Evolutionary conservation across 2,329 filamentous ascomycete species (phyloP).

Genomic region (Colletotrichum somersetense): DNA sequence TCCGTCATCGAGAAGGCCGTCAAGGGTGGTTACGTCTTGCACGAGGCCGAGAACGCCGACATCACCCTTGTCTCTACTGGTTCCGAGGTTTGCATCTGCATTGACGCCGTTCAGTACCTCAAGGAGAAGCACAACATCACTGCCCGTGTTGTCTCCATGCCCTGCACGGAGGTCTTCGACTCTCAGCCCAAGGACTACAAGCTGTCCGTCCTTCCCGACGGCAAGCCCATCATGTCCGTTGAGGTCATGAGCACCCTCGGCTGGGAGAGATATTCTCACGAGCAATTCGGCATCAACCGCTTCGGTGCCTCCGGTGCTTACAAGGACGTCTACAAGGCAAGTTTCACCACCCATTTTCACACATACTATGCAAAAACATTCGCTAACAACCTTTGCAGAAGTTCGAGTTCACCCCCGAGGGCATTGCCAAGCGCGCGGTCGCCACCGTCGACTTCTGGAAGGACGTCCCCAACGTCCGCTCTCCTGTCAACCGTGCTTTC

Average conservation of each 20-base stretch:
- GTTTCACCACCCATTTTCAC: conserved; percentile 46
- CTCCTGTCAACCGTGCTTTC: conserved; percentile 97
- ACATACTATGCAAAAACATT: not conserved
- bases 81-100: conserved; percentile 93
- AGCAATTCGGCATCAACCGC: conserved; percentile 99
- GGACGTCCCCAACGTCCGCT: conserved; percentile 89
- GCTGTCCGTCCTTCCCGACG: conserved; percentile 91
- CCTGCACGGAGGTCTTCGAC: conserved; percentile 98
- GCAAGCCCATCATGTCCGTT: conserved; percentile 91
- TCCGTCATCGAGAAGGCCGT: conserved; percentile 88
- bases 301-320: conserved; percentile 98
- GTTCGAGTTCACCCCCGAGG: conserved; percentile 99
- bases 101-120: conserved; percentile 93
- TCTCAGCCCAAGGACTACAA: conserved; percentile 94
- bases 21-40: conserved; percentile 95
- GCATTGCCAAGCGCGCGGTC: conserved; percentile 92
- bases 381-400: conserved; percentile 73
- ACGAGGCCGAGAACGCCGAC: conserved; percentile 85
- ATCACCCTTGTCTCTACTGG: conserved; percentile 95
- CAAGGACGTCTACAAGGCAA: conserved; percentile 95
- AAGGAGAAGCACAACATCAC: conserved; percentile 89
- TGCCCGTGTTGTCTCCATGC: conserved; percentile 93
- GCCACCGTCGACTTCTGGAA: conserved; percentile 98
- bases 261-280: conserved; percentile 99
- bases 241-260: conserved; percentile 98